These are phyloP conservation scores for Byssoonygena ceratinophila DNA, from an alignment of 2,329 filamentous ascomycete genomes.

Conservation along the genomic window DNA sequence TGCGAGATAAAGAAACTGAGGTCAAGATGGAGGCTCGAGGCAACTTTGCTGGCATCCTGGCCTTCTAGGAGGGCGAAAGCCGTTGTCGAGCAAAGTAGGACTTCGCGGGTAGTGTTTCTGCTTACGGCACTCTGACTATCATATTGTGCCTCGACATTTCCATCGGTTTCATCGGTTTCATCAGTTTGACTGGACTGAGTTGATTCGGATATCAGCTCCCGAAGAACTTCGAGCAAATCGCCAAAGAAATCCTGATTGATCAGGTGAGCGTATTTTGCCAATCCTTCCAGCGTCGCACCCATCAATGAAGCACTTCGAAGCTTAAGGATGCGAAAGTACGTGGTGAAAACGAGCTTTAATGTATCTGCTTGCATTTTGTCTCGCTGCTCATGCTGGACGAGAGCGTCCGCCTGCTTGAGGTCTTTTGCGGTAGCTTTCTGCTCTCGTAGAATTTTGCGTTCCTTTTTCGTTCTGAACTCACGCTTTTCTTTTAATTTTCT, in stretches of 20 bases:
- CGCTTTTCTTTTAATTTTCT: constrained; percentile 63
- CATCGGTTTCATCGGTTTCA: constrained; percentile 34
- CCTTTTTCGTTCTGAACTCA: constrained; percentile 79
- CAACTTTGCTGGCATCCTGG: constrained; percentile 80
- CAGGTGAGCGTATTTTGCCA: constrained; percentile 86
- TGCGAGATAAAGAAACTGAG: constrained; percentile 91
- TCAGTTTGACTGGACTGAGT: constrained; percentile 28
- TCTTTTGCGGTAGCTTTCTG: constrained; percentile 83
- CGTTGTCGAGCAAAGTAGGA: constrained; percentile 87
- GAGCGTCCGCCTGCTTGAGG: constrained; percentile 81
- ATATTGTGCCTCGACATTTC: constrained; percentile 40
- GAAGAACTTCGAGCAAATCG: constrained; percentile 84
- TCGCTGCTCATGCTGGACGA: constrained; percentile 82
- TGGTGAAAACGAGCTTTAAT: constrained; percentile 86
- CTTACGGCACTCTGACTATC: constrained; percentile 40
- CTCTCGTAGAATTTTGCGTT: constrained; percentile 73
- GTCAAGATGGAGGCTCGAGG: constrained; percentile 72
- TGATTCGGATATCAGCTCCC: constrained; percentile 70
- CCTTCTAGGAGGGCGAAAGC: constrained; percentile 93
- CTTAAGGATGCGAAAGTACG: constrained; percentile 92
- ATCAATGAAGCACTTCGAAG: constrained; percentile 69
- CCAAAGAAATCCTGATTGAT: constrained; percentile 99
- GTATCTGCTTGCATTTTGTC: constrained; percentile 94
- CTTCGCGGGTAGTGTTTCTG: constrained; percentile 72
- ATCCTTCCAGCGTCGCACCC: constrained; percentile 90